A percentile compares a stretch with the other conserved stretches of the same genome.
phyloP scores from a whole-genome alignment of 2,329 filamentous ascomycete genomes.

The Didymella exigua region DNA sequence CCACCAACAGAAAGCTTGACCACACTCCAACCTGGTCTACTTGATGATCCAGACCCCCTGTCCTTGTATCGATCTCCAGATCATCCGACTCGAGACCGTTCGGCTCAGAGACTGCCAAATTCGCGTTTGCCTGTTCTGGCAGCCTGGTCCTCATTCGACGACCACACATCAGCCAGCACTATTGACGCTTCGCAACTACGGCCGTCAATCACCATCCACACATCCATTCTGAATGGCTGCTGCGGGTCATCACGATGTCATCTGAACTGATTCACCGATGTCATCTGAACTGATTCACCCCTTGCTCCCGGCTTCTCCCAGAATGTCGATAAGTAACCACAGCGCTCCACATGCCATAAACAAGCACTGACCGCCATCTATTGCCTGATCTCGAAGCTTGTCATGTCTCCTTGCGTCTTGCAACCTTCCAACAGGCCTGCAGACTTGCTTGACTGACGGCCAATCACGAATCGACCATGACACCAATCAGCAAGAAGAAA shows the following conservation, averaged over 20 bases:
- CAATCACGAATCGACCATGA: neutral
- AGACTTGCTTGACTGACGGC: neutral
- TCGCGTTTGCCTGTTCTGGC: neutral
- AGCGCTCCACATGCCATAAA: slow-evolving; percentile 6
- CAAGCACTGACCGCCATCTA: neutral
- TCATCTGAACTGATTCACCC: neutral
- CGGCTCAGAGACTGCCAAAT: neutral
- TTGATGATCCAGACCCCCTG: neutral
- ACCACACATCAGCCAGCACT: neutral
- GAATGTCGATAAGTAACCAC: neutral
- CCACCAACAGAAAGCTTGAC: slow-evolving; percentile 7
- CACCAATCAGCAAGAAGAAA: neutral
- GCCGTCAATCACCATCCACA: neutral
- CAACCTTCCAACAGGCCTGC: neutral
- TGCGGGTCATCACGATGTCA: neutral
- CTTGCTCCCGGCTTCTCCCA: neutral
- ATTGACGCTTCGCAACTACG: neutral
- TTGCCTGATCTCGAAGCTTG: neutral
- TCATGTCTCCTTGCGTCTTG: neutral
- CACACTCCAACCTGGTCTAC: neutral
- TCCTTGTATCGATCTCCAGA: neutral
- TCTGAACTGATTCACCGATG: neutral
- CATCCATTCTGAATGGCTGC: neutral
- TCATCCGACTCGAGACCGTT: neutral
- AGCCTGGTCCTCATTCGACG: neutral